Conservation (phyloP, 257 asterid species). For the Penstemon eatonii region DNA sequence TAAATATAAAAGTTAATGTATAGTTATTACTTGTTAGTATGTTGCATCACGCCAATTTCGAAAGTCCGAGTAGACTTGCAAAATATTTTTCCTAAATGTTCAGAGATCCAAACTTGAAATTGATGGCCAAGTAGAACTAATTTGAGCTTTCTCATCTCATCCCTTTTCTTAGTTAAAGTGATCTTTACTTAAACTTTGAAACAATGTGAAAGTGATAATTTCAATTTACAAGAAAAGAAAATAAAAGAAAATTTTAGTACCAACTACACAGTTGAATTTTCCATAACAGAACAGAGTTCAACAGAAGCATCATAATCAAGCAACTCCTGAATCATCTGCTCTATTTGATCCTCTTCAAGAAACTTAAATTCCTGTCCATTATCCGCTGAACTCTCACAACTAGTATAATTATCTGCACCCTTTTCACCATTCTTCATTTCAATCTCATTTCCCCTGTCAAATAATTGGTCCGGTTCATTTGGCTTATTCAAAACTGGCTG, state of each 20-base stretch:
- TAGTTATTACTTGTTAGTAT: no score
- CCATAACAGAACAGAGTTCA: slow-evolving; percentile 56
- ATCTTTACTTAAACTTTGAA: background rate
- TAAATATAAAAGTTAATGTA: no score
- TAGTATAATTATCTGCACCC: background rate
- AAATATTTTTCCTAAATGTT: background rate
- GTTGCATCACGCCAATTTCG: no score
- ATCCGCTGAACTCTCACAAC: slow-evolving; percentile 14
- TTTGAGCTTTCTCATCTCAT: no score
- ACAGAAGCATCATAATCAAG: slow-evolving; percentile 61
- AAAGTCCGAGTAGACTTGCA: no score
- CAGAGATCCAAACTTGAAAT: background rate
- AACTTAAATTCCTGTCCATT: slow-evolving; percentile 30
- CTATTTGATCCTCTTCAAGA: slow-evolving; percentile 76
- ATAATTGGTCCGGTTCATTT: slow-evolving; percentile 1
- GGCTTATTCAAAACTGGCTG: slow-evolving; percentile 27
- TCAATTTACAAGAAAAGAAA: background rate
- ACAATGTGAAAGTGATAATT: background rate
- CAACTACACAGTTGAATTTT: slow-evolving; percentile 22
- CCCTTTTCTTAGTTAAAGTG: background rate
- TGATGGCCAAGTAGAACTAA: no score
- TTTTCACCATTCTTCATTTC: slow-evolving; percentile 24
- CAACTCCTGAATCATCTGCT: slow-evolving; percentile 87
- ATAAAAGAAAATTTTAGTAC: slow-evolving; percentile 8
- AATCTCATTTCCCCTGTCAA: background rate